phyloP scores from a whole-genome alignment of 306 rosid genomes.

The Hippophae rhamnoides region DNA sequence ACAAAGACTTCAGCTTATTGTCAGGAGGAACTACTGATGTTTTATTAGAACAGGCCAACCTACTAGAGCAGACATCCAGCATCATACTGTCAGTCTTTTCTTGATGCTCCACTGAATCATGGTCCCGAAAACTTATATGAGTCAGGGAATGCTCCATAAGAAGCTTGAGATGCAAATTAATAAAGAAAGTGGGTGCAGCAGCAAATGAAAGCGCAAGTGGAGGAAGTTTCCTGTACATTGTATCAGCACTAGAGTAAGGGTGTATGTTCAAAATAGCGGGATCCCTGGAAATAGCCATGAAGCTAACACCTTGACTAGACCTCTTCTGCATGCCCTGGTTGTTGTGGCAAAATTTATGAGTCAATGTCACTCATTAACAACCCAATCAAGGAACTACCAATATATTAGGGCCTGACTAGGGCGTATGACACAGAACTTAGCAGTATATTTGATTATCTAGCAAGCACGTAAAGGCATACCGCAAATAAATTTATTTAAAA shows the following conservation, averaged over 20 bases:
- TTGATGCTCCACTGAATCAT: conserved; percentile 25
- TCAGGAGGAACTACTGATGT: conserved; percentile 21
- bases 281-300: conserved; percentile 48
- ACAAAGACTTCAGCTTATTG: conserved; percentile 26
- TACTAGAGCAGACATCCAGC: conserved; percentile 26
- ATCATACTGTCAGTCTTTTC: conserved; percentile 31
- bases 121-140: conserved; percentile 36
- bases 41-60: conserved; percentile 27
- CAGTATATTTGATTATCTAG: not conserved
- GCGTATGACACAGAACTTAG: not conserved
- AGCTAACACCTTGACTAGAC: conserved; percentile 41
- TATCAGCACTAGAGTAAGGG: conserved; percentile 27
- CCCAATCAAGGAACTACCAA: conserved; percentile 9
- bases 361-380: conserved; percentile 18
- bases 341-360: conserved; percentile 12
- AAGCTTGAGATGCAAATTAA: conserved; percentile 73
- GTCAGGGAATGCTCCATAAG: conserved; percentile 57
- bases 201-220: conserved; percentile 67
- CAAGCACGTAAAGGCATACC: not conserved
- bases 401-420: conserved; percentile 11
- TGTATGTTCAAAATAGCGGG: conserved; percentile 31
- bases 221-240: conserved; percentile 38
- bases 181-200: conserved; percentile 76
- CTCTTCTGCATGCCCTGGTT: conserved; percentile 46
- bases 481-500: too few species aligned